A percentile compares a stretch with the other conserved stretches of the same genome.
phyloP scores from a whole-genome alignment of 441 rosid species.

The Geranium incanum region DNA sequence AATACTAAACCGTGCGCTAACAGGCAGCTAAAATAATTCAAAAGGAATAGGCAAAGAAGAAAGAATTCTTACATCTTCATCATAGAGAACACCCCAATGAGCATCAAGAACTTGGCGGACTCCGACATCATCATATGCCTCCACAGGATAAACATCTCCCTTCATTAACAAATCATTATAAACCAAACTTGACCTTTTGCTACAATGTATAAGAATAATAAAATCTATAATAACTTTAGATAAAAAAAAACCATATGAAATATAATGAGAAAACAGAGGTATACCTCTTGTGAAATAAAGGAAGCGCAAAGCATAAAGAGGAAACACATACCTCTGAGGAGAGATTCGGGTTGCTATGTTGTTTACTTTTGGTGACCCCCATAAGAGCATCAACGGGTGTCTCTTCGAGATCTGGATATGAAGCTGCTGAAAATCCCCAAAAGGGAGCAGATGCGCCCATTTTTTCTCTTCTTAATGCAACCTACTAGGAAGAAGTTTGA shows the following conservation, averaged over 20 bases:
- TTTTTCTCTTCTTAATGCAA: slow-evolving; percentile 87
- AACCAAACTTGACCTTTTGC: slow-evolving; percentile 8
- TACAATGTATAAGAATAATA: not conserved
- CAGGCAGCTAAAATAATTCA: not conserved
- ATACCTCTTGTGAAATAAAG: not conserved
- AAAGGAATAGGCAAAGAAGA: not conserved
- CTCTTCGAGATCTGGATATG: slow-evolving; percentile 84
- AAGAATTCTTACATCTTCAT: slow-evolving; percentile 63
- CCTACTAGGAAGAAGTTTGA: slow-evolving; percentile 33
- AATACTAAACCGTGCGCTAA: not conserved
- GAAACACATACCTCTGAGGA: slow-evolving; percentile 50
- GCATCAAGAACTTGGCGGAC: slow-evolving; percentile 81
- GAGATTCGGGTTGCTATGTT: slow-evolving; percentile 32
- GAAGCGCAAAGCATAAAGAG: not conserved
- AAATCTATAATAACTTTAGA: not conserved
- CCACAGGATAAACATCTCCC: slow-evolving; percentile 98
- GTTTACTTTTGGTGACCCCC: slow-evolving; percentile 34
- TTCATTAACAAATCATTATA: slow-evolving; percentile 26
- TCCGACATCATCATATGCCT: slow-evolving; percentile 43
- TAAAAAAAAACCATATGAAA: not conserved
- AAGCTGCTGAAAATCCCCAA: slow-evolving; percentile 95
- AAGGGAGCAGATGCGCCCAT: slow-evolving; percentile 91
- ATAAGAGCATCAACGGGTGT: slow-evolving; percentile 35
- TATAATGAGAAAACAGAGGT: not conserved
- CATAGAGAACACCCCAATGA: slow-evolving; percentile 92